Evolutionary conservation across 1,139 yeast species (phyloP).

Genomic region (Suhomyces bokatorum): DNA sequence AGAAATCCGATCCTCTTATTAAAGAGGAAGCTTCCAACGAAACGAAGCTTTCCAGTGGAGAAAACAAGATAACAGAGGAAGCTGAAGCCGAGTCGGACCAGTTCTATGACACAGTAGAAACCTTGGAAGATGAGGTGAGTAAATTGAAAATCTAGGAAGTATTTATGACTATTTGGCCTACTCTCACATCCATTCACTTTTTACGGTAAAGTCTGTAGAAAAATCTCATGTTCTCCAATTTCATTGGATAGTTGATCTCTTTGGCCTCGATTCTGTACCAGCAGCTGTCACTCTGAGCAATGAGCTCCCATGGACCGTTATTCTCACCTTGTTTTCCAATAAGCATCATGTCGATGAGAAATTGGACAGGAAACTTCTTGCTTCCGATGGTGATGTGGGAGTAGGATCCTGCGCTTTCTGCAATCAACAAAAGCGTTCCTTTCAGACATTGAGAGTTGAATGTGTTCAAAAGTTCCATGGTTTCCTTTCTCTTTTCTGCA

Average conservation of each 20-base stretch:
- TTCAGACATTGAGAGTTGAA: constrained; percentile 47
- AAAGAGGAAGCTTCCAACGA: no score
- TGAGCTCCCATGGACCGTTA: constrained; percentile 64
- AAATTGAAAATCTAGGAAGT: constrained; percentile 11
- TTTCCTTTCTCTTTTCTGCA: constrained; percentile 61
- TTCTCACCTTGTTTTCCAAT: constrained; percentile 53
- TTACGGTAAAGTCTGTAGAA: constrained; percentile 73
- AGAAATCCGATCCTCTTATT: no score
- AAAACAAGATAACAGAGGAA: constrained; percentile 4
- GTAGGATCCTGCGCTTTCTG: constrained; percentile 90
- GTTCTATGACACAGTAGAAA: constrained; percentile 4
- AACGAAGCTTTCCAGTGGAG: background rate
- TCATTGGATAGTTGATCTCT: constrained; percentile 63
- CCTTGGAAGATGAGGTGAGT: constrained; percentile 8
- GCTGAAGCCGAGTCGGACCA: constrained; percentile 4
- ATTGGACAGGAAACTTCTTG: constrained; percentile 79
- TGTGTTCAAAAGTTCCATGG: constrained; percentile 59
- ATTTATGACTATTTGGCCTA: background rate
- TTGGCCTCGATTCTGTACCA: constrained; percentile 71
- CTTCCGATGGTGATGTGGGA: constrained; percentile 77
- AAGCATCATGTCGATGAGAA: constrained; percentile 70
- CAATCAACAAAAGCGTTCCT: constrained; percentile 64
- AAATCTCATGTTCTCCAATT: constrained; percentile 84
- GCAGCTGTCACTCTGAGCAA: constrained; percentile 68
- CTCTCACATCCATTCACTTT: constrained; percentile 21